Evolutionary conservation across 495 filamentous ascomycete genomes (phyloP).

Genomic region (Penicillium bovifimosum): DNA sequence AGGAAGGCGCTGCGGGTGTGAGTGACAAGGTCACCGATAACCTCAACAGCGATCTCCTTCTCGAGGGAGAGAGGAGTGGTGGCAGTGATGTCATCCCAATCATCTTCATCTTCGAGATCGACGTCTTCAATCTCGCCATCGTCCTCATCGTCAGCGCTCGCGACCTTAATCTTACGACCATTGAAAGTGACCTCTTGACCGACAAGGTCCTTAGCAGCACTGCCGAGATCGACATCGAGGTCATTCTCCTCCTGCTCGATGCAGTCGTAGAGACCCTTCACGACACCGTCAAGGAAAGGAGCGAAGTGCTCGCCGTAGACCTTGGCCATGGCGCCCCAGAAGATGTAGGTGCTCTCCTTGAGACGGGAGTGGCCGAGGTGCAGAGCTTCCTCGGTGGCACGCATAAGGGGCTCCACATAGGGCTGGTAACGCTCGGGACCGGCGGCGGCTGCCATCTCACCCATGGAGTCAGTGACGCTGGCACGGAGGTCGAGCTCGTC

Average conservation of each 20-base stretch:
- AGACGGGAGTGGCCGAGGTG: conserved; percentile 85
- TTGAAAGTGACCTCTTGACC: conserved; percentile 70
- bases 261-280: conserved; percentile 77
- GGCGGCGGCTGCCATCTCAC: conserved; percentile 83
- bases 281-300: conserved; percentile 77
- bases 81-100: conserved; percentile 75
- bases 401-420: conserved; percentile 84
- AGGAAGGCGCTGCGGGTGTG: conserved; percentile 70
- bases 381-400: conserved; percentile 84
- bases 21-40: conserved; percentile 85
- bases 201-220: conserved; percentile 70
- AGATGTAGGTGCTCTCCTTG: conserved; percentile 90
- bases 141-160: conserved; percentile 52
- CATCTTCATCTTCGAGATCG: conserved; percentile 70
- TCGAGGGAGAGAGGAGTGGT: conserved; percentile 86
- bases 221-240: conserved; percentile 71
- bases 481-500: conserved; percentile 88
- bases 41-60: conserved; percentile 96
- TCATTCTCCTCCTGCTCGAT: conserved; percentile 88
- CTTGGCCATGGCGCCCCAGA: conserved; percentile 91
- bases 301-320: conserved; percentile 89
- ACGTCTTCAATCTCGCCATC: conserved; percentile 56
- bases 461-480: conserved; percentile 84
- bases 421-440: conserved; percentile 81
- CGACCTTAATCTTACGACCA: conserved; percentile 80